Evolutionary conservation across 306 rosid genomes (phyloP).

Genomic region (Castanopsis chinensis): DNA sequence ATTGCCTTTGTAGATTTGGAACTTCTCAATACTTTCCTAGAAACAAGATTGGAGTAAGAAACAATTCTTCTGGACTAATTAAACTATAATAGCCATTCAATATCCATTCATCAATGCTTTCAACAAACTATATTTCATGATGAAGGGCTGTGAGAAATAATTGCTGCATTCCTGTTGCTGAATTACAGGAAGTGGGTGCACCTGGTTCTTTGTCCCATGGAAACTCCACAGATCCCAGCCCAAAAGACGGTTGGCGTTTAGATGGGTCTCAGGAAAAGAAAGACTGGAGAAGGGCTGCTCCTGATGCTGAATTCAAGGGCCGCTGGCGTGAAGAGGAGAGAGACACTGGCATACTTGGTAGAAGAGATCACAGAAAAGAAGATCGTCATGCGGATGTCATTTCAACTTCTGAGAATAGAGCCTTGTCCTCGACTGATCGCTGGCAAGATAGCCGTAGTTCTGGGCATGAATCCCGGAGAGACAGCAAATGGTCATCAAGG

Average conservation of each 20-base stretch:
- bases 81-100: no score
- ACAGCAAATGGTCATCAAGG: conserved; percentile 79
- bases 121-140: neutral
- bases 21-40: no score
- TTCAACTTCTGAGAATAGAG: conserved; percentile 50
- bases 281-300: conserved; percentile 56
- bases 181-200: conserved; percentile 23
- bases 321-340: conserved; percentile 91
- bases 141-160: neutral
- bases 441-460: conserved; percentile 56
- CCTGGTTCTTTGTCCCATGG: conserved; percentile 41
- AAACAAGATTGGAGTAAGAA: no score
- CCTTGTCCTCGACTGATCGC: conserved; percentile 43
- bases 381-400: conserved; percentile 56
- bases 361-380: conserved; percentile 69
- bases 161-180: neutral
- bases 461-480: conserved; percentile 60
- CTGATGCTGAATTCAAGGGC: conserved; percentile 53
- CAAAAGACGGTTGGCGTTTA: conserved; percentile 57
- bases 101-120: neutral
- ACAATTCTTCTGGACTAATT: no score
- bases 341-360: conserved; percentile 66
- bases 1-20: no score
- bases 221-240: conserved; percentile 49
- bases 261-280: conserved; percentile 71